Evolutionary conservation across 495 filamentous ascomycete species (phyloP).

Genomic region (Saxophila tyrrhenica): DNA sequence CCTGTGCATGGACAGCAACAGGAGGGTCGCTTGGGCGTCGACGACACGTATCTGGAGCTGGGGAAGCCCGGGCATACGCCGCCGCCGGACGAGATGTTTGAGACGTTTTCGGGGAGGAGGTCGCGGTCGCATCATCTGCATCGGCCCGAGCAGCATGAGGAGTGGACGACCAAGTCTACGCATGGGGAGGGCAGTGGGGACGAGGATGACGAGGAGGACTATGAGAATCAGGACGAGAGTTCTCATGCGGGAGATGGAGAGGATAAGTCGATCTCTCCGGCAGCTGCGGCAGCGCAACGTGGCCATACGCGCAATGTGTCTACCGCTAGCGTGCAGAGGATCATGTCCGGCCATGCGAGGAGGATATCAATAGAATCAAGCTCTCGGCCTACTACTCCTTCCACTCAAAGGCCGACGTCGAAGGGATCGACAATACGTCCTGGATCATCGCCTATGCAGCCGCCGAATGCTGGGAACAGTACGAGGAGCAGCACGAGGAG

Average conservation of each 20-base stretch:
- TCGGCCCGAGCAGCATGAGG: neutral
- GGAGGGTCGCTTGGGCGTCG: slow-evolving; percentile 29
- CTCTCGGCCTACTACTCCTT: slow-evolving; percentile 6
- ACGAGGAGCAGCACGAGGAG: neutral
- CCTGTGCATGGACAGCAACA: slow-evolving; percentile 26
- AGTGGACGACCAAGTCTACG: no score
- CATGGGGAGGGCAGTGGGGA: slow-evolving; percentile 15
- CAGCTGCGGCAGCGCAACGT: slow-evolving; percentile 30
- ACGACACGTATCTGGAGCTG: slow-evolving; percentile 54
- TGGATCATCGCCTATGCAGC: slow-evolving; percentile 3
- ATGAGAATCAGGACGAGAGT: slow-evolving; percentile 15
- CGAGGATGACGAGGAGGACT: slow-evolving; percentile 16
- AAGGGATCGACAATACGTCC: slow-evolving; percentile 16
- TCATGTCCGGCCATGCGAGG: neutral
- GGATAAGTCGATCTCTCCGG: slow-evolving; percentile 26
- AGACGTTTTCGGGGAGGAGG: slow-evolving; percentile 3
- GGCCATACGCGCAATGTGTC: slow-evolving; percentile 19
- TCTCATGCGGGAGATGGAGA: neutral
- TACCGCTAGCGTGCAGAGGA: slow-evolving; percentile 10
- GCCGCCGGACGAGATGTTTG: slow-evolving; percentile 14
- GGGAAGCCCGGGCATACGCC: slow-evolving; percentile 30
- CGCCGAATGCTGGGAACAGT: neutral
- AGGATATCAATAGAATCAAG: neutral
- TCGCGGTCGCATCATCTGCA: neutral
- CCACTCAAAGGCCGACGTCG: slow-evolving; percentile 19